Evolutionary conservation across 2,329 filamentous ascomycete genomes (phyloP).

Genomic region (Trichoderma sp.): DNA sequence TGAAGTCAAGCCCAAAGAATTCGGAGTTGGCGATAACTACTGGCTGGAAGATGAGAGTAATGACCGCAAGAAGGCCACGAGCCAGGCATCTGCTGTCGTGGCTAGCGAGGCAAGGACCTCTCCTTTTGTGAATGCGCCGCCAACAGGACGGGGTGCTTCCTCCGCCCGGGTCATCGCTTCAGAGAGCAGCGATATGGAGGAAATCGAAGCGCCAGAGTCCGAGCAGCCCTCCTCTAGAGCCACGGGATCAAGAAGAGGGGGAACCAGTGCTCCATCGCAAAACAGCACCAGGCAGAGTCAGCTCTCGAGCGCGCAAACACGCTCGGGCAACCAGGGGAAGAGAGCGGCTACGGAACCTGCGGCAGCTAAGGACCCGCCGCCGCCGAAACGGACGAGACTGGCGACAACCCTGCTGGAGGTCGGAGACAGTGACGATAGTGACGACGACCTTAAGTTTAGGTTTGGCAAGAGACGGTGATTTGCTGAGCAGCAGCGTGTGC

Average conservation of each 20-base stretch:
- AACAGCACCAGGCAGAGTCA: conserved; percentile 34
- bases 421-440: conserved; percentile 51
- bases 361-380: conserved; percentile 30
- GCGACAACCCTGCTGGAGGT: conserved; percentile 40
- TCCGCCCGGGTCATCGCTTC: conserved; percentile 35
- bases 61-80: conserved; percentile 36
- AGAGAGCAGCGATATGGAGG: conserved; percentile 42
- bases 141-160: conserved; percentile 29
- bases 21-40: conserved; percentile 74
- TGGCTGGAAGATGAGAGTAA: conserved; percentile 62
- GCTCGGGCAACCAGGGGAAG: conserved; percentile 37
- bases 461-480: conserved; percentile 53
- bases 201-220: conserved; percentile 26
- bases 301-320: conserved; percentile 32
- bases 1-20: conserved; percentile 69
- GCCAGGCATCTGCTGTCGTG: conserved; percentile 31
- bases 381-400: conserved; percentile 38
- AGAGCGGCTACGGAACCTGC: conserved; percentile 37
- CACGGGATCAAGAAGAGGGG: conserved; percentile 8
- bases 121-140: conserved; percentile 21
- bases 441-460: conserved; percentile 58
- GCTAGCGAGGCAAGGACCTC: conserved; percentile 3
- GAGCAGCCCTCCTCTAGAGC: background rate
- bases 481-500: background rate
- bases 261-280: conserved; percentile 35